Evolutionary conservation across 2,329 filamentous ascomycete species (phyloP), one percentile per base, ranked within the genome.

Genomic region (Exophiala dermatitidis): DNA sequence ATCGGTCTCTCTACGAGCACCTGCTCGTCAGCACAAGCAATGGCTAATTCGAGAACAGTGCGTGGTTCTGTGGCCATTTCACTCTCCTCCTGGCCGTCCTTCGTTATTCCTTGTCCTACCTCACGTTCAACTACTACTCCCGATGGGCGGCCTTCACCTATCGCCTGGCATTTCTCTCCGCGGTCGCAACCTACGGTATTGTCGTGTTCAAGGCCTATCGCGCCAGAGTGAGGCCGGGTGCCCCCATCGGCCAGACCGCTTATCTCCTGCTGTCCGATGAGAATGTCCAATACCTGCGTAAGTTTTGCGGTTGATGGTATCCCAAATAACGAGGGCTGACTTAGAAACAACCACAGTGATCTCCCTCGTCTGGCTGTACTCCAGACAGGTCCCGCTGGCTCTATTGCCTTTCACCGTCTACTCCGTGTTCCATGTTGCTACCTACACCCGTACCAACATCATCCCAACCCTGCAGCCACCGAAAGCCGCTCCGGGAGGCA

Each of bases 121-220:
- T 96, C 54, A 85, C 86, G 66, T 86, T 97, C 78, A 94, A 95
- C 78, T 90, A 83, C 71, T 86, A 86, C 69, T 84, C 83, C 53
- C 74, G 81, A 68, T 82, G 83, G 77, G 90, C 91, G 45, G 78
- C 81, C 62, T 84, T 93, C 71, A 86, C 86, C 53, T 98, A 98
- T 76, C 90, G 93, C 65, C 81, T 85, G 50, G 88, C 90, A 53
- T 98, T 98, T 70, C 63, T 96, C 63, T 85, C 90, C 2, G 93
- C 93, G 4, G 89, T 90, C 45, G 82, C 83, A 46, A 97, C 93
- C 7, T 98, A 98, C 72, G 91, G 93, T 62, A 97, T 98, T 62
- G 93, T 98, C 46, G 91, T 98, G 58, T 97, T 95, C 80, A 98
- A 98, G 82, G 90, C 89, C 54, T 88, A 90, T 77, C 84, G 90